phyloP scores from a whole-genome alignment of 2,329 filamentous ascomycete species.

The Lecanicillium sp. region DNA sequence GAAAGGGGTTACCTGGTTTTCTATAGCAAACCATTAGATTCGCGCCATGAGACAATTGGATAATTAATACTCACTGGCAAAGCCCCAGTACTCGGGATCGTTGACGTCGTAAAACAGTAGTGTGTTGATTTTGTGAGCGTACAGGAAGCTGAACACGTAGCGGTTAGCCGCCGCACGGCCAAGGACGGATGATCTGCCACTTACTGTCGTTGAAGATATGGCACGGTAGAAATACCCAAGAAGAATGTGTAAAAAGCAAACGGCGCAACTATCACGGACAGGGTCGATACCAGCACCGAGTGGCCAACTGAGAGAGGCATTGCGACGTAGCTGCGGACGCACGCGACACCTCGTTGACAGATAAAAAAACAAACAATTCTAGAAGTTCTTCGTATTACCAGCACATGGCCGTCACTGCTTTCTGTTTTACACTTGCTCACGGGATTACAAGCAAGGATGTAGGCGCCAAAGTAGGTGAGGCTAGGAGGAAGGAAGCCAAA shows the following conservation, averaged over 20 bases:
- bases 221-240: conserved; percentile 57
- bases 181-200: too few species aligned
- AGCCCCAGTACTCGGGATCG: conserved; percentile 75
- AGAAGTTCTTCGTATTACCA: too few species aligned
- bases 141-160: conserved; percentile 64
- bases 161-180: too few species aligned
- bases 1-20: conserved; percentile 85
- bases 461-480: too few species aligned
- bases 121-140: conserved; percentile 73
- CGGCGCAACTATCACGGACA: conserved; percentile 49
- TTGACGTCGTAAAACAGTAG: conserved; percentile 65
- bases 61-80: conserved; percentile 53
- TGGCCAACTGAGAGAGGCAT: background rate
- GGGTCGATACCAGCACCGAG: conserved; percentile 18
- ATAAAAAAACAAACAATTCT: too few species aligned
- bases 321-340: background rate
- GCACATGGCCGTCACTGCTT: too few species aligned
- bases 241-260: conserved; percentile 60
- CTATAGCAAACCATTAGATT: conserved; percentile 32
- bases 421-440: too few species aligned
- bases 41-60: background rate
- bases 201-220: conserved; percentile 74
- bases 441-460: too few species aligned
- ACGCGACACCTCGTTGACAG: too few species aligned
- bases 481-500: too few species aligned